Conservation (phyloP, 169 alveolate species). For the Eimeria zaria region DNA sequence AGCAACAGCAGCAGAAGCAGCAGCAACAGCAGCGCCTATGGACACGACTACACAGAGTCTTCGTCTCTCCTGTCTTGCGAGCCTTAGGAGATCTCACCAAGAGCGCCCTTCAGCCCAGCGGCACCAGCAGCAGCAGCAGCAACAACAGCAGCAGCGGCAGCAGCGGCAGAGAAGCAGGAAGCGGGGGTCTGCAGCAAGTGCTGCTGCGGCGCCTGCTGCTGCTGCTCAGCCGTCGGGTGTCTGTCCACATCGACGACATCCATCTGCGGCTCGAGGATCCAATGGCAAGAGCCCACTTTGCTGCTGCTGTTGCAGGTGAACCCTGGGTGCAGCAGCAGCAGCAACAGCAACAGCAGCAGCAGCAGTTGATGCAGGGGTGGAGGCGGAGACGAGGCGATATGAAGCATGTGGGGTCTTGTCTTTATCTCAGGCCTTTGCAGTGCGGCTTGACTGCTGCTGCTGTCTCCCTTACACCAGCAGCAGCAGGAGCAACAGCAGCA, state of each 20-base stretch:
- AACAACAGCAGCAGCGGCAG: background rate
- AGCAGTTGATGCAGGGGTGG: background rate
- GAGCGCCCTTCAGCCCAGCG: background rate
- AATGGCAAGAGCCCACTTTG: background rate
- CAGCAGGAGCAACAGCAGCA: conserved; percentile 11
- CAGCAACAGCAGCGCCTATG: background rate
- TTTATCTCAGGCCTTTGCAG: background rate
- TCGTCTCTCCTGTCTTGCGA: conserved; percentile 5
- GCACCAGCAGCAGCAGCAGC: conserved; percentile 72
- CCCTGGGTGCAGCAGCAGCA: too few species aligned
- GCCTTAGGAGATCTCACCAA: background rate
- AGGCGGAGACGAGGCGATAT: background rate
- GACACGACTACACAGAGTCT: background rate
- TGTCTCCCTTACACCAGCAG: background rate
- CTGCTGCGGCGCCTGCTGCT: conserved; percentile 60
- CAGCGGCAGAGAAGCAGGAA: background rate
- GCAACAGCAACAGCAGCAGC: conserved; percentile 14
- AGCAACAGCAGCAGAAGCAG: conserved; percentile 66
- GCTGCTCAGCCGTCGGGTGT: conserved; percentile 2
- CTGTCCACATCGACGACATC: background rate
- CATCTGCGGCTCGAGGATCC: conserved; percentile 56
- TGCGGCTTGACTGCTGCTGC: conserved; percentile 21
- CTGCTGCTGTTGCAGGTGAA: conserved; percentile 50
- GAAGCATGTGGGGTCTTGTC: background rate
- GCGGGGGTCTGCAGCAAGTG: background rate